Percentiles rank a stretch among this genome's conserved stretches.
Conservation (phyloP, 176 grass and related monocot species). For the Elymus sibiricus region DNA sequence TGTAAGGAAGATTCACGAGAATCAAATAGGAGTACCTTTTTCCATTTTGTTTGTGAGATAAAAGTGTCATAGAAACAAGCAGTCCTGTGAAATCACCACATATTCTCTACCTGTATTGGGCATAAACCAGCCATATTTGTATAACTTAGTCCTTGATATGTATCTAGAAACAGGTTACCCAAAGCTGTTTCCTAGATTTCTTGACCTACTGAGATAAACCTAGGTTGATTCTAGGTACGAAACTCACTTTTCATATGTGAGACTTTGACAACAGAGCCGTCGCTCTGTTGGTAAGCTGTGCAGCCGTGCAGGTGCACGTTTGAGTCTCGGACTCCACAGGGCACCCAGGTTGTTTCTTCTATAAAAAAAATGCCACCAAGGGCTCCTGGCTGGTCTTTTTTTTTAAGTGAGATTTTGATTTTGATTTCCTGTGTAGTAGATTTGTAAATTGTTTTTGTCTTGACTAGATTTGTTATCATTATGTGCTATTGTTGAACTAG, state of each 20-base stretch:
- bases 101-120: neutral
- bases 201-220: slow-evolving; percentile 6
- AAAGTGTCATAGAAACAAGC: neutral
- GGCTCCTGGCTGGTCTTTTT: no score
- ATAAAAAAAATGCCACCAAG: no score
- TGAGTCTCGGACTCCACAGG: no score
- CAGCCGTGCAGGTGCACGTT: no score
- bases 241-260: neutral
- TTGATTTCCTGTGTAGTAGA: neutral
- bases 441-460: neutral
- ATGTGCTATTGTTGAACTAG: neutral
- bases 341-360: no score
- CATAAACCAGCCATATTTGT: neutral
- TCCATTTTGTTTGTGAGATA: neutral
- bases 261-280: neutral
- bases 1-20: neutral
- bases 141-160: neutral
- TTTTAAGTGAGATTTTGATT: neutral
- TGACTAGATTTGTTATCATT: neutral
- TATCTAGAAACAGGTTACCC: neutral
- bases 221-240: neutral
- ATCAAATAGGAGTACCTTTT: neutral
- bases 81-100: neutral
- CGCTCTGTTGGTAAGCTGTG: no score
- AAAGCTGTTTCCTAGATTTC: neutral